phyloP scores from a whole-genome alignment of 805 yeast species.

The Teunomyces stri region DNA sequence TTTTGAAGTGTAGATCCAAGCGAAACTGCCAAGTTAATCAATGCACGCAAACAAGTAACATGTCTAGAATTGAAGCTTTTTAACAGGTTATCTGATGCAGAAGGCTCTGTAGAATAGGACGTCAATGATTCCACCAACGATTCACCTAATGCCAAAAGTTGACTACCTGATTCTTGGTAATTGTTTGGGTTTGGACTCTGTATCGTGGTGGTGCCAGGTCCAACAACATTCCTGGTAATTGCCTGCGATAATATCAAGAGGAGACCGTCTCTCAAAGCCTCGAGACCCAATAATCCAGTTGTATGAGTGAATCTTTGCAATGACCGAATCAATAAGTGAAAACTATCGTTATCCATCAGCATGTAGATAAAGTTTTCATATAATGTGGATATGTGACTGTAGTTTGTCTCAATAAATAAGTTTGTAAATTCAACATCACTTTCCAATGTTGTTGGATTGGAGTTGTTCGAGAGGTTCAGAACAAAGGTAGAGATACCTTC shows the following conservation, averaged over 20 bases:
- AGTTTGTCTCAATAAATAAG: slow-evolving; percentile 27
- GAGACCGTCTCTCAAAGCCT: slow-evolving; percentile 53
- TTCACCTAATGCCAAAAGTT: slow-evolving; percentile 46
- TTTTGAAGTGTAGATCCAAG: slow-evolving; percentile 69
- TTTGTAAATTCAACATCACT: slow-evolving; percentile 36
- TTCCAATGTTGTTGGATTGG: slow-evolving; percentile 24
- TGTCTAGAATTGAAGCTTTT: slow-evolving; percentile 63
- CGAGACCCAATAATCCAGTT: slow-evolving; percentile 68
- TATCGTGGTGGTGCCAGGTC: neutral
- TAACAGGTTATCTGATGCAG: slow-evolving; percentile 11
- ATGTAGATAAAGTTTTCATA: slow-evolving; percentile 53
- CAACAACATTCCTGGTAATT: slow-evolving; percentile 15
- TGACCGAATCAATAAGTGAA: slow-evolving; percentile 65
- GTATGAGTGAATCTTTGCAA: slow-evolving; percentile 81
- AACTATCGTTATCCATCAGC: slow-evolving; percentile 66
- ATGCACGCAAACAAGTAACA: slow-evolving; percentile 72
- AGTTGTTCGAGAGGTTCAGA: slow-evolving; percentile 34
- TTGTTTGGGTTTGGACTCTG: slow-evolving; percentile 3
- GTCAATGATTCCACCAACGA: slow-evolving; percentile 51
- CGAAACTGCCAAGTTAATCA: slow-evolving; percentile 73
- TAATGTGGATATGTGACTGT: slow-evolving; percentile 24
- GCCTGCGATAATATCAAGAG: slow-evolving; percentile 27
- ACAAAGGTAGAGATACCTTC: slow-evolving; percentile 68
- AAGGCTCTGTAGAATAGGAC: slow-evolving; percentile 21
- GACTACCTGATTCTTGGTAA: slow-evolving; percentile 28